A percentile compares a stretch with the other conserved stretches of the same genome.
These are phyloP conservation scores for Paxillus rubicundulus DNA, from an alignment of 768 basidiomycete species.

Conservation along the genomic window DNA sequence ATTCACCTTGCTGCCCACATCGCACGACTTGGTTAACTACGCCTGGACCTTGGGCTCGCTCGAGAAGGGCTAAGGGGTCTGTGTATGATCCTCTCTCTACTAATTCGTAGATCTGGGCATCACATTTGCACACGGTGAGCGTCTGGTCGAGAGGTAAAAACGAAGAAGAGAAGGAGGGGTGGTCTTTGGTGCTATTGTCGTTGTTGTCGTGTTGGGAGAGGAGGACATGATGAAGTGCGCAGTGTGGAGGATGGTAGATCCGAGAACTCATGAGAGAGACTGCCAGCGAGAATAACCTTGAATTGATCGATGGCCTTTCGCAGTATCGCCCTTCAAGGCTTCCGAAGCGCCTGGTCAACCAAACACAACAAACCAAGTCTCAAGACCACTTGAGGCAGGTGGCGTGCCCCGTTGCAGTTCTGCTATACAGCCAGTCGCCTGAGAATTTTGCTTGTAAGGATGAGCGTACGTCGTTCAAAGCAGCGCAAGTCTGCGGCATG, in stretches of 20 bases:
- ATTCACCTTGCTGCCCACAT: constrained; percentile 24
- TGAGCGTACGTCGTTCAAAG: neutral
- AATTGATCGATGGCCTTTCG: constrained; percentile 83
- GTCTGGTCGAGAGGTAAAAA: constrained; percentile 70
- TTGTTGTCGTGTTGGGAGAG: constrained; percentile 36
- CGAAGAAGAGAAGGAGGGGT: constrained; percentile 51
- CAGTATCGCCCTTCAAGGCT: constrained; percentile 45
- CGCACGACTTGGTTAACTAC: constrained; percentile 23
- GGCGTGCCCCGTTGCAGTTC: constrained; percentile 56
- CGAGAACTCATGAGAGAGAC: constrained; percentile 69
- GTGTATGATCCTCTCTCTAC: constrained; percentile 63
- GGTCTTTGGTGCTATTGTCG: neutral
- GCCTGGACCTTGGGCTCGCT: constrained; percentile 32
- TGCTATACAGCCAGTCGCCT: constrained; percentile 64
- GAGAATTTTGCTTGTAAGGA: neutral
- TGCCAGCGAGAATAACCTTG: constrained; percentile 77
- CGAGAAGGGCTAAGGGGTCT: constrained; percentile 76
- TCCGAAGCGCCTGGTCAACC: constrained; percentile 9
- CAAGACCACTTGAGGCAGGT: constrained; percentile 30
- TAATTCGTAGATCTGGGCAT: constrained; percentile 82
- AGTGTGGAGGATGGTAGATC: constrained; percentile 22
- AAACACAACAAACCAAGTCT: neutral
- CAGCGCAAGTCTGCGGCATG: too few species aligned
- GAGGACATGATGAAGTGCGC: constrained; percentile 47
- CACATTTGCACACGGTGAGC: constrained; percentile 65